Percentiles rank a stretch among this genome's conserved stretches.
Conservation (phyloP, 2,329 filamentous ascomycete species). For the Graphilbum fragrans region DNA sequence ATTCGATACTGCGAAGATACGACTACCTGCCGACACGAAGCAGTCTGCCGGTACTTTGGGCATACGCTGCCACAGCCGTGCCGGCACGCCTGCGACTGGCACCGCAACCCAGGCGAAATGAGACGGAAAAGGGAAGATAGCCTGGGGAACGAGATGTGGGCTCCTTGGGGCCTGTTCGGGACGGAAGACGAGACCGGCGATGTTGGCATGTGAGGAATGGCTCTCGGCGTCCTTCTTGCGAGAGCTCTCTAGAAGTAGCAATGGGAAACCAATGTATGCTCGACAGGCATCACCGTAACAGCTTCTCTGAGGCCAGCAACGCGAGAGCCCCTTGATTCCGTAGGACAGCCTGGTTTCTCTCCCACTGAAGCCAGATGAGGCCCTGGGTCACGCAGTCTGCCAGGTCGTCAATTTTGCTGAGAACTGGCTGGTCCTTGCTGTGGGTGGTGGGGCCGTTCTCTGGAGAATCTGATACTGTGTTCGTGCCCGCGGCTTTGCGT, state of each 20-base stretch:
- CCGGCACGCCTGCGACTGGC: constrained; percentile 67
- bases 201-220: too few species aligned
- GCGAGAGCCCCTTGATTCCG: constrained; percentile 17
- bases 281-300: too few species aligned
- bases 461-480: not conserved
- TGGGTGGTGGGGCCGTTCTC: constrained; percentile 8
- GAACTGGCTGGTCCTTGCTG: not conserved
- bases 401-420: constrained; percentile 65
- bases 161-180: not conserved
- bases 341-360: constrained; percentile 38
- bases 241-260: too few species aligned
- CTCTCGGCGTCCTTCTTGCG: too few species aligned
- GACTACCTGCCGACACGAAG: constrained; percentile 58
- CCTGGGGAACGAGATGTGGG: constrained; percentile 48
- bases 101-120: constrained; percentile 53
- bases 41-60: constrained; percentile 69
- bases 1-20: constrained; percentile 74
- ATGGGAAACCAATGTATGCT: too few species aligned
- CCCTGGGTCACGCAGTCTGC: constrained; percentile 71
- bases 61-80: constrained; percentile 47
- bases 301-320: too few species aligned
- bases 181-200: too few species aligned
- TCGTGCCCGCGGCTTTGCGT: not conserved
- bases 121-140: constrained; percentile 43
- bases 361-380: constrained; percentile 66